Evolutionary conservation across 169 alveolate genomes (phyloP).

Genomic region (Plasmodium berghei): DNA sequence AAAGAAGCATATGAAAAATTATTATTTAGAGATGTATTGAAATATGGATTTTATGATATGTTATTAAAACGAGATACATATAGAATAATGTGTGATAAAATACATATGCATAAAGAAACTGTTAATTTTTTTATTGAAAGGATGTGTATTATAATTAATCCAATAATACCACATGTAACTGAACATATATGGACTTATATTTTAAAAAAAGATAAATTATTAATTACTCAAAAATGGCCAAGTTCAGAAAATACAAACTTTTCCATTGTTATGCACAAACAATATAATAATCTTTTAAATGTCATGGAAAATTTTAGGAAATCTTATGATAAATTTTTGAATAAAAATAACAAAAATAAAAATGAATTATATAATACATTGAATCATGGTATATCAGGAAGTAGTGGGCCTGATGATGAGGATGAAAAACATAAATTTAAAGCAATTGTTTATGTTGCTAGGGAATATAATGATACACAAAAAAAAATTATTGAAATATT

Average conservation of each 20-base stretch:
- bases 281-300: constrained; percentile 61
- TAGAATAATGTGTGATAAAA: constrained; percentile 57
- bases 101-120: constrained; percentile 73
- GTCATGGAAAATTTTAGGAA: constrained; percentile 73
- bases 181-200: constrained; percentile 92
- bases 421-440: constrained; percentile 46
- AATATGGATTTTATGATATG: constrained; percentile 89
- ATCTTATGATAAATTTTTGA: constrained; percentile 57
- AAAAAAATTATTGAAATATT: constrained; percentile 71
- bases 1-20: constrained; percentile 86
- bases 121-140: constrained; percentile 82
- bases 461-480: constrained; percentile 78
- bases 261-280: constrained; percentile 81
- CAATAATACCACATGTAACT: constrained; percentile 93
- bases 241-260: constrained; percentile 76
- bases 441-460: constrained; percentile 57
- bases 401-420: constrained; percentile 31
- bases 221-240: constrained; percentile 90
- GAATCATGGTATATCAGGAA: not conserved
- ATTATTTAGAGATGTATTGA: constrained; percentile 90
- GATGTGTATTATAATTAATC: constrained; percentile 87
- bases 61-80: constrained; percentile 43
- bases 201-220: constrained; percentile 81
- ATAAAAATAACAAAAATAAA: constrained; percentile 38
- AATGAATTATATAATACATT: not conserved